phyloP scores from a whole-genome alignment of 768 basidiomycete species.

The Antrodiella citrinella region DNA sequence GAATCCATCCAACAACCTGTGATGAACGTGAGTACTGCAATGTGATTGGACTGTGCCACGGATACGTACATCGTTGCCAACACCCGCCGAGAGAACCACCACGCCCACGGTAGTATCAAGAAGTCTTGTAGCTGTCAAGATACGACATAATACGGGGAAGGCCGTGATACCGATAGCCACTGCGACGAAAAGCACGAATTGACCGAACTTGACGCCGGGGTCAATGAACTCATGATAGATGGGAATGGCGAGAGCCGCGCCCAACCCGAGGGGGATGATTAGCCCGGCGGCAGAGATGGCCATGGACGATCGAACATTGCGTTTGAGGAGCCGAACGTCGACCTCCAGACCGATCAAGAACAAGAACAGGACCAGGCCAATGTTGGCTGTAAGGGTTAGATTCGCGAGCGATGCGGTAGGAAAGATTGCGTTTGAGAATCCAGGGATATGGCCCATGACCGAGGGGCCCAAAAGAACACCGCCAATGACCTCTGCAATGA shows the following conservation, averaged over 20 bases:
- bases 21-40: background rate
- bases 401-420: conserved; percentile 37
- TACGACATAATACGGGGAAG: conserved; percentile 79
- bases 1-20: conserved; percentile 60
- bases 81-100: conserved; percentile 74
- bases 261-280: conserved; percentile 70
- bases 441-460: conserved; percentile 73
- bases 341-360: conserved; percentile 85
- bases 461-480: conserved; percentile 75
- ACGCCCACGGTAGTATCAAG: conserved; percentile 82
- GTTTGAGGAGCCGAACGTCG: conserved; percentile 59
- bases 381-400: conserved; percentile 64
- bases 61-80: conserved; percentile 52
- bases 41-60: background rate
- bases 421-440: conserved; percentile 42
- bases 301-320: conserved; percentile 50
- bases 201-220: conserved; percentile 53
- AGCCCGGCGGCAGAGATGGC: conserved; percentile 63
- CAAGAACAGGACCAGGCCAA: conserved; percentile 71
- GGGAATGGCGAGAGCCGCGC: conserved; percentile 66
- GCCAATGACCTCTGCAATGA: conserved; percentile 88
- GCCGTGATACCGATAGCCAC: conserved; percentile 79
- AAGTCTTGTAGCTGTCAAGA: conserved; percentile 75
- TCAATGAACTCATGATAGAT: conserved; percentile 65
- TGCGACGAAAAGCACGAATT: conserved; percentile 81